Evolutionary conservation across 768 basidiomycete genomes (phyloP), one percentile per base, ranked within the genome.

Genomic region (Amanita rimosa): DNA sequence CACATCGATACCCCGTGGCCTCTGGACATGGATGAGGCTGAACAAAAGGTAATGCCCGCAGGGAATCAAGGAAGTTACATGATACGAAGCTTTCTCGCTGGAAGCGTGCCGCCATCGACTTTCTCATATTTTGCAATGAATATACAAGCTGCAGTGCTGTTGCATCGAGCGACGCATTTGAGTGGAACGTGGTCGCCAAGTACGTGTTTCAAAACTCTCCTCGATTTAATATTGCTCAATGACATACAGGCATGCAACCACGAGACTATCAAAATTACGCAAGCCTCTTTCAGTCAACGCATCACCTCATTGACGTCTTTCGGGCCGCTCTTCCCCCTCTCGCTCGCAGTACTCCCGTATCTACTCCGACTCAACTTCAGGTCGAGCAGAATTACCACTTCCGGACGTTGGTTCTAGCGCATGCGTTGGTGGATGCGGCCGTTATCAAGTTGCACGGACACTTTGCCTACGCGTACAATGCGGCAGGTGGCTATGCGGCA

Each of bases 1-100:
- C 67, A 67, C 50, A 67, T 75, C n/a, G 74, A 77, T 54, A 71
- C 73, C 0, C 75, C 75, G 3, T 77, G 75, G 75, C 74, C 74
- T 9, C 54, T 74, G 36, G 71, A 74, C 46, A 64, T 67, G 44
- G 56, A 61, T 16, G 57, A 56, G 19, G 73, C 71, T 53, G 59
- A 62, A 53, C 64, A 48, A 17, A 38, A 39, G 27, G 27, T 40
- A 3, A 17, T 48, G 27, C 47, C 47, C 14, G 35, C 24, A 3
- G 72, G 72, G 7, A 53, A 73, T 34, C 69, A 66, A 26, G 72
- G 71, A 21, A 69, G 64, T 46, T 66, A 64, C 41, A 83, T 77
- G 4, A 67, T 78, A 34, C 64, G 69, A 48, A 68, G 64, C 31
- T 83, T 76, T 55, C 60, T 80, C 31, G 63, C 64, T 26, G 68